phyloP scores from a whole-genome alignment of 2,329 filamentous ascomycete genomes.

The Pseudogymnoascus sp. region DNA sequence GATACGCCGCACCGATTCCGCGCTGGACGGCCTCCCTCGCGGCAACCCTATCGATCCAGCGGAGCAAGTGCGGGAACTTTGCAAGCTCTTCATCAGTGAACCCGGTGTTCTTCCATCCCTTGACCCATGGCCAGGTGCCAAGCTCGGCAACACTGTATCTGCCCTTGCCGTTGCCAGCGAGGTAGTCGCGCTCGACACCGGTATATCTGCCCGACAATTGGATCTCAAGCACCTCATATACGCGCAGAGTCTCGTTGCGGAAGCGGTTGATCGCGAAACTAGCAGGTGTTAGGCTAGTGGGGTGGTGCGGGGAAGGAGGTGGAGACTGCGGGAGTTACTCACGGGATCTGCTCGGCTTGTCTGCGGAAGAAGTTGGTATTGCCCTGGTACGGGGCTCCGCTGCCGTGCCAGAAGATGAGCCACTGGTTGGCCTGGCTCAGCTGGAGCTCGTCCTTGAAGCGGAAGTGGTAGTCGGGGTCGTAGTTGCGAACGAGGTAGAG shows the following conservation, averaged over 20 bases:
- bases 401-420: slow-evolving; percentile 48
- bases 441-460: slow-evolving; percentile 46
- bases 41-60: slow-evolving; percentile 47
- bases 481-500: slow-evolving; percentile 44
- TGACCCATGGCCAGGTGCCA: slow-evolving; percentile 45
- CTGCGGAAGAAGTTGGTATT: slow-evolving; percentile 38
- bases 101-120: slow-evolving; percentile 36
- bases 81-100: slow-evolving; percentile 42
- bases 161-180: slow-evolving; percentile 46
- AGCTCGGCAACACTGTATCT: slow-evolving; percentile 49
- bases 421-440: slow-evolving; percentile 43
- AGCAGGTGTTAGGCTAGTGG: neutral
- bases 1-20: neutral
- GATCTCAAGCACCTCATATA: slow-evolving; percentile 50
- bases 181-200: slow-evolving; percentile 41
- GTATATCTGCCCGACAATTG: slow-evolving; percentile 45
- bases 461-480: slow-evolving; percentile 43
- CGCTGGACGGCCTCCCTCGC: slow-evolving; percentile 36
- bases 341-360: slow-evolving; percentile 40
- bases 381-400: slow-evolving; percentile 37
- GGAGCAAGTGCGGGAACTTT: slow-evolving; percentile 42
- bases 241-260: slow-evolving; percentile 43
- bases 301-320: slow-evolving; percentile 4
- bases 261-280: slow-evolving; percentile 43
- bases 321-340: slow-evolving; percentile 20